Conservation (phyloP, 257 asterid species). For the Vinca minor region DNA sequence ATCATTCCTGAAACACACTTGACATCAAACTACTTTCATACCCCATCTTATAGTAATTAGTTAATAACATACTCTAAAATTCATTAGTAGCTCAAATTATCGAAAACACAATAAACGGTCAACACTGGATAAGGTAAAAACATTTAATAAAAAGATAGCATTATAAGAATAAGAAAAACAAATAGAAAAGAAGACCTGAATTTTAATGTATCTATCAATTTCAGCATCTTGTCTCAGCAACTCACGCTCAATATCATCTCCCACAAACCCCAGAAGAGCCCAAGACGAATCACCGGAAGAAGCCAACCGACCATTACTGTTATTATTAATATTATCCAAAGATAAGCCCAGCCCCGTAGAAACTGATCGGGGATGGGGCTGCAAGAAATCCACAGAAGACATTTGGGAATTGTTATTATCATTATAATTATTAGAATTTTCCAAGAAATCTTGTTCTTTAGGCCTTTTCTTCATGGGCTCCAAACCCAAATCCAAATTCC, state of each 20-base stretch:
- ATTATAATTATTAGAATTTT: slow-evolving; percentile 35
- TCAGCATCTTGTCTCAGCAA: slow-evolving; percentile 85
- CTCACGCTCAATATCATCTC: slow-evolving; percentile 71
- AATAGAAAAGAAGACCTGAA: slow-evolving; percentile 50
- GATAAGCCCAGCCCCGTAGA: slow-evolving; percentile 95
- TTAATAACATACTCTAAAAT: neutral
- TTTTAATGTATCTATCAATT: slow-evolving; percentile 67
- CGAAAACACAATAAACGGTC: neutral
- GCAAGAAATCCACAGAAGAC: slow-evolving; percentile 71
- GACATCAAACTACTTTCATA: neutral
- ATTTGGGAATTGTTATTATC: slow-evolving; percentile 58
- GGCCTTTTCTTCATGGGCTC: slow-evolving; percentile 65
- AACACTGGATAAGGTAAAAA: neutral
- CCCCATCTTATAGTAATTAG: neutral
- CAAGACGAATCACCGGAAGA: slow-evolving; percentile 81
- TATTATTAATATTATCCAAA: slow-evolving; percentile 36
- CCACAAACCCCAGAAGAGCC: slow-evolving; percentile 53
- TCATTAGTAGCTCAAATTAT: neutral
- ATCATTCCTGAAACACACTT: neutral
- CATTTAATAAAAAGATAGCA: too few relatives aligned
- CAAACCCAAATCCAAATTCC: slow-evolving; percentile 57
- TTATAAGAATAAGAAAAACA: neutral
- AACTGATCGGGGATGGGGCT: slow-evolving; percentile 77
- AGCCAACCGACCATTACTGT: slow-evolving; percentile 33
- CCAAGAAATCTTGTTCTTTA: slow-evolving; percentile 69